phyloP scores from a whole-genome alignment of 2,329 filamentous ascomycete species.

The Colletotrichum musicola region DNA sequence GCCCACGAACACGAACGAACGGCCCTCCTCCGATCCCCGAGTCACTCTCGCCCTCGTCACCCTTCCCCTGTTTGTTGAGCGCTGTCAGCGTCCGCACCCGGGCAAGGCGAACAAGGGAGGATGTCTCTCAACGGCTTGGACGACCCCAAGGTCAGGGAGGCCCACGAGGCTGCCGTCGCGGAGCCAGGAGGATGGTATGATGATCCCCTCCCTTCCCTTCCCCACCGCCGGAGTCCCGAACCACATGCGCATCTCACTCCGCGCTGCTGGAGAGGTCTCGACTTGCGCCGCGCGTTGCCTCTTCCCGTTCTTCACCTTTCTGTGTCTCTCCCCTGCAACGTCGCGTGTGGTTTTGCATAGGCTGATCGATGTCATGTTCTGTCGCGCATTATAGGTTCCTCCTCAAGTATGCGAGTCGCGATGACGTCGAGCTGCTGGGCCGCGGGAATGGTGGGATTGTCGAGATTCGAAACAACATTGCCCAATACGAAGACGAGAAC shows the following conservation, averaged over 20 bases:
- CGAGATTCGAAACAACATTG: conserved; percentile 84
- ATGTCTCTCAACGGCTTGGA: conserved; percentile 99
- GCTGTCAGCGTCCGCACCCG: not conserved
- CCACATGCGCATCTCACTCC: conserved; percentile 12
- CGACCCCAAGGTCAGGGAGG: conserved; percentile 82
- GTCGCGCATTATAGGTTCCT: conserved; percentile 78
- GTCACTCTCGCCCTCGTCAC: not conserved
- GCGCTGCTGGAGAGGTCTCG: not conserved
- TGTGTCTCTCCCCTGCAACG: conserved; percentile 37
- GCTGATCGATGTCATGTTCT: conserved; percentile 29
- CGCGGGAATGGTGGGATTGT: conserved; percentile 85
- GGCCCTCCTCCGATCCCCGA: conserved; percentile 6
- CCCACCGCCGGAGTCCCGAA: conserved; percentile 19
- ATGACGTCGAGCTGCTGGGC: conserved; percentile 84
- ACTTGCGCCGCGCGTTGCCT: conserved; percentile 5
- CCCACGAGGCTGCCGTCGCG: conserved; percentile 81
- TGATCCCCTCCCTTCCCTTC: conserved; percentile 49
- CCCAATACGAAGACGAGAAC: conserved; percentile 70
- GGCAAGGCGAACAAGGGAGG: conserved; percentile 25
- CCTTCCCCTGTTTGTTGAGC: no score
- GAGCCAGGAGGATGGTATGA: conserved; percentile 96
- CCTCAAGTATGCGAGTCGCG: conserved; percentile 89
- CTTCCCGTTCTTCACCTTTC: not conserved
- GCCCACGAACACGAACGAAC: conserved; percentile 9
- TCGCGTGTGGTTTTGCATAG: conserved; percentile 17